Conservation (phyloP, 495 filamentous ascomycete species). For the Neurospora sp. region DNA sequence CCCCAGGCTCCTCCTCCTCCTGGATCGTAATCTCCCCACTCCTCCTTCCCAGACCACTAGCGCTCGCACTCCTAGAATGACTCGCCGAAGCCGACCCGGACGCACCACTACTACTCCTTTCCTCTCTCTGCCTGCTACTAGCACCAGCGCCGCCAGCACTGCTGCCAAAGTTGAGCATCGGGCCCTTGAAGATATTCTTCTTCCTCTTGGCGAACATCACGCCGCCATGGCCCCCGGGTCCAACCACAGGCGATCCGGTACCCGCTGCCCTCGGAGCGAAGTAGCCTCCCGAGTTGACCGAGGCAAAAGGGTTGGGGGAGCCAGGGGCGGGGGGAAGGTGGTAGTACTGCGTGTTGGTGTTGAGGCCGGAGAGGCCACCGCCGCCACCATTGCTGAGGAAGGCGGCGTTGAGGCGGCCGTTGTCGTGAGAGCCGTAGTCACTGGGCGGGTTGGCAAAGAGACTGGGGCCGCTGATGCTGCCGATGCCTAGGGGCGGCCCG, state of each 20-base stretch:
- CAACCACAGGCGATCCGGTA: neutral
- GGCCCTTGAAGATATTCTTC: slow-evolving; percentile 80
- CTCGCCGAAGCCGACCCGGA: slow-evolving; percentile 17
- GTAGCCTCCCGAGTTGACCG: slow-evolving; percentile 1
- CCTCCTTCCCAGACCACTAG: slow-evolving; percentile 39
- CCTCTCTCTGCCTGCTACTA: slow-evolving; percentile 11
- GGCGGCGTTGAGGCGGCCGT: neutral
- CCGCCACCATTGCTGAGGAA: neutral
- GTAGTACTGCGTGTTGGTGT: neutral
- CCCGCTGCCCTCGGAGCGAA: neutral
- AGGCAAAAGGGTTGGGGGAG: neutral
- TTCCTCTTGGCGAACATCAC: slow-evolving; percentile 89
- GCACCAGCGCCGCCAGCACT: slow-evolving; percentile 14
- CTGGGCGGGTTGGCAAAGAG: slow-evolving; percentile 6
- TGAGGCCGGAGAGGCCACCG: neutral
- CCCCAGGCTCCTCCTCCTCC: slow-evolving; percentile 70
- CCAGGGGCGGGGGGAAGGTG: neutral
- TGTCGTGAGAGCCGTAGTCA: neutral
- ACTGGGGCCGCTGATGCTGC: slow-evolving; percentile 14
- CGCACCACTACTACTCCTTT: slow-evolving; percentile 8
- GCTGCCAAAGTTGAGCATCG: slow-evolving; percentile 45
- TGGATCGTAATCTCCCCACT: slow-evolving; percentile 69
- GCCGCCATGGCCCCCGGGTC: slow-evolving; percentile 36
- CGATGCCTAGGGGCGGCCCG: slow-evolving; percentile 21
- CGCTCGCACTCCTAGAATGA: slow-evolving; percentile 42